Conservation (phyloP, 345 rosid genomes). For the Brassica rapa region DNA sequence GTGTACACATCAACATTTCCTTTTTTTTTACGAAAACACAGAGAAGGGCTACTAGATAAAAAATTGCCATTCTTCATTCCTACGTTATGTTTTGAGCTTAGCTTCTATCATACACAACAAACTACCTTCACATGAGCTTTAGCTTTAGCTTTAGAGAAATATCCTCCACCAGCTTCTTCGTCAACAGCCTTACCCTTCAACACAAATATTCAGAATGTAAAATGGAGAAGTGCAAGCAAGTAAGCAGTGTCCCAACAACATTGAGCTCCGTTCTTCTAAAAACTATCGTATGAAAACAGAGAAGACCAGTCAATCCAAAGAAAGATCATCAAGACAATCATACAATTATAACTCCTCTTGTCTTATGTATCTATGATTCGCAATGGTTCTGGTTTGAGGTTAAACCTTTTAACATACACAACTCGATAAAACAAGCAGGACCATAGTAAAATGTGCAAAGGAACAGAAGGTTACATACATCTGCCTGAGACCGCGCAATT, state of each 20-base stretch:
- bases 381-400: not conserved
- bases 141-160: not conserved
- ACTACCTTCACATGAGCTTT: conserved; percentile 3
- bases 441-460: conserved; percentile 3
- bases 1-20: not conserved
- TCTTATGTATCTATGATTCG: not conserved
- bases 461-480: conserved; percentile 27
- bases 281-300: not conserved
- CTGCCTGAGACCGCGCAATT: conserved; percentile 14
- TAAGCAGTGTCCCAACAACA: not conserved
- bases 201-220: not conserved
- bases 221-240: not conserved
- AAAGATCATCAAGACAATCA: not conserved
- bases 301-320: not conserved
- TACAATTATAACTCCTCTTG: not conserved
- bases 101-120: not conserved
- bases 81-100: not conserved
- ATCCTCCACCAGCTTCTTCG: not conserved
- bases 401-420: not conserved
- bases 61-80: not conserved
- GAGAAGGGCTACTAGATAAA: not conserved
- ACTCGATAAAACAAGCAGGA: conserved; percentile 9
- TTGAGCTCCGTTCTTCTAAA: not conserved
- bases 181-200: conserved; percentile 2
- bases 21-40: not conserved